Conservation (phyloP, 2,329 filamentous ascomycete genomes). For the Pestalotiopsis sp. region DNA sequence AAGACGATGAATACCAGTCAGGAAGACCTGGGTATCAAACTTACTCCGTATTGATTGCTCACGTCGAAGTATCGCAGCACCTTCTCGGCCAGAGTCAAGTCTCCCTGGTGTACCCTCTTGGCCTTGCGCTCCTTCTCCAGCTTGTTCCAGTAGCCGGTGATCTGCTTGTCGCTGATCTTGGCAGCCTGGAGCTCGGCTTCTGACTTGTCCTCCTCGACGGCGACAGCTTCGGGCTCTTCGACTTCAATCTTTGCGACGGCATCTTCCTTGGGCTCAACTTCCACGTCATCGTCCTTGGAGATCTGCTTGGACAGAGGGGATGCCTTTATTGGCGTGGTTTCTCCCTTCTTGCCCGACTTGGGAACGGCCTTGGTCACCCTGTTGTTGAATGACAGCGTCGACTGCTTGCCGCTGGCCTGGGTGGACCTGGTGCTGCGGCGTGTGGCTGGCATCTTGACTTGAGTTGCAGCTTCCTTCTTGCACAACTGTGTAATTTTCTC, state of each 20-base stretch:
- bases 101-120: slow-evolving; percentile 76
- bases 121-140: slow-evolving; percentile 71
- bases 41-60: slow-evolving; percentile 86
- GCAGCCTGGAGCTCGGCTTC: slow-evolving; percentile 60
- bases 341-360: slow-evolving; percentile 48
- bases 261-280: slow-evolving; percentile 16
- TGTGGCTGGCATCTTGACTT: slow-evolving; percentile 11
- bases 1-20: background rate
- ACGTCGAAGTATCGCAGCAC: slow-evolving; percentile 91
- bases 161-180: slow-evolving; percentile 66
- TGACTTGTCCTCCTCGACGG: slow-evolving; percentile 39
- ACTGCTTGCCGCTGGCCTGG: slow-evolving; percentile 46
- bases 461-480: background rate
- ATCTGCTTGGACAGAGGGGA: slow-evolving; percentile 22
- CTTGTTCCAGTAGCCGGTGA: slow-evolving; percentile 75
- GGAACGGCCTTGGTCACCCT: slow-evolving; percentile 56
- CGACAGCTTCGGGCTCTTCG: slow-evolving; percentile 25
- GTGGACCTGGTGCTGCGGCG: slow-evolving; percentile 26
- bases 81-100: slow-evolving; percentile 75
- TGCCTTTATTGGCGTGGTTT: slow-evolving; percentile 22
- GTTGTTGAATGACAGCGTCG: slow-evolving; percentile 60
- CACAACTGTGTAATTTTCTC: background rate
- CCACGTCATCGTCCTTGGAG: slow-evolving; percentile 17
- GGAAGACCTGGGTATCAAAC: slow-evolving; percentile 28
- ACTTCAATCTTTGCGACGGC: slow-evolving; percentile 25